Conservation (phyloP, 345 rosid genomes). For the Melastoma malabathricum region DNA sequence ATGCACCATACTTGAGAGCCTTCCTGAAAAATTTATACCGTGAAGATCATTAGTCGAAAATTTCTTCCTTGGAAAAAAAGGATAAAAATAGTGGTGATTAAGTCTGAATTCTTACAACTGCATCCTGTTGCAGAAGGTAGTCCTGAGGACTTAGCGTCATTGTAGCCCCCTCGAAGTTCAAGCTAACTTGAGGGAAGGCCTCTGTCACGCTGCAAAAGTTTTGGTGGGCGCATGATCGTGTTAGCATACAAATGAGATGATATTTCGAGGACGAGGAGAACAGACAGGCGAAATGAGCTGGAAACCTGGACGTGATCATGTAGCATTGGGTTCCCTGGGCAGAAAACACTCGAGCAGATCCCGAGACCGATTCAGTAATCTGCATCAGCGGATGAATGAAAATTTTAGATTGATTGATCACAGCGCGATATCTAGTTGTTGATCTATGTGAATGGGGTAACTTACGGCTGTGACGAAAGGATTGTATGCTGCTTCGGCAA, state of each 20-base stretch:
- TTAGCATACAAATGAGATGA: too few species aligned
- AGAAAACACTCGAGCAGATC: constrained; percentile 38
- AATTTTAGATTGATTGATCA: too few species aligned
- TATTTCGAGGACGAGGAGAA: background rate
- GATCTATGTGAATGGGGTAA: constrained; percentile 1
- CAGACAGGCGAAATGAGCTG: constrained; percentile 7
- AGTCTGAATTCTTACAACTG: background rate
- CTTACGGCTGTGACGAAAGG: constrained; percentile 71
- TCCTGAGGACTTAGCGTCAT: constrained; percentile 61
- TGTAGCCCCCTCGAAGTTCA: constrained; percentile 84
- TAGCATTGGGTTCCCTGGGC: constrained; percentile 50
- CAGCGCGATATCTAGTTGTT: too few species aligned
- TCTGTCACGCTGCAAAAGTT: constrained; percentile 32
- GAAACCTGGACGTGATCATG: constrained; percentile 53
- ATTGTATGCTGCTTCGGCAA: constrained; percentile 62
- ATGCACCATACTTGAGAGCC: constrained; percentile 75
- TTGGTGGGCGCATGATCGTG: too few species aligned
- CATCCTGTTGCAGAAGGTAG: constrained; percentile 68
- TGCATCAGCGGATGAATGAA: constrained; percentile 16
- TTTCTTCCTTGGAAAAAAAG: too few species aligned
- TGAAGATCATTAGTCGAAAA: constrained; percentile 1
- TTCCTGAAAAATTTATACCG: constrained; percentile 27
- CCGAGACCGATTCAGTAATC: constrained; percentile 55
- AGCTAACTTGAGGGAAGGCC: constrained; percentile 75
- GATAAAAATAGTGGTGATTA: too few species aligned